A percentile compares a stretch with the other conserved stretches of the same genome.
Evolutionary conservation across 768 basidiomycete species (phyloP).

Genomic region (Mycena alexandri): DNA sequence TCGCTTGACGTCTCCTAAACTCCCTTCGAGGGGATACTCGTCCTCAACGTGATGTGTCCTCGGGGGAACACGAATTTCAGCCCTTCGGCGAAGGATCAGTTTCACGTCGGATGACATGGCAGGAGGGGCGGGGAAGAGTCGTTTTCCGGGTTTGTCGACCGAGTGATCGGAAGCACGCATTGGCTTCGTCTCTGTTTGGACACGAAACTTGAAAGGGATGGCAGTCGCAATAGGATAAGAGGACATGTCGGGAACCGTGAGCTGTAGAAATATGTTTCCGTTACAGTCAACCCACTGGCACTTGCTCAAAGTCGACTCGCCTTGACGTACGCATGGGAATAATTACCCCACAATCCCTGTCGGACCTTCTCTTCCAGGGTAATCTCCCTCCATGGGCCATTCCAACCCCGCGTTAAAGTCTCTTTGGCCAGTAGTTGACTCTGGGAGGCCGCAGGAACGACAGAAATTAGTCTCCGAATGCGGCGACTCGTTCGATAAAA

Average conservation of each 20-base stretch:
- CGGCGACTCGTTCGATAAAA: constrained; percentile 21
- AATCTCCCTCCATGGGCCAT: constrained; percentile 15
- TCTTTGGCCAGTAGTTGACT: constrained; percentile 14
- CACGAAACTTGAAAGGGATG: constrained; percentile 27
- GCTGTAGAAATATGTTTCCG: not conserved
- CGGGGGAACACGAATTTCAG: constrained; percentile 1
- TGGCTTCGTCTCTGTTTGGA: constrained; percentile 30
- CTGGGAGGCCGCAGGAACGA: constrained; percentile 33
- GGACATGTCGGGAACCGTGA: constrained; percentile 16
- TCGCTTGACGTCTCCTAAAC: constrained; percentile 20
- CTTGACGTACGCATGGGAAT: constrained; percentile 23
- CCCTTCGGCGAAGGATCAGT: constrained; percentile 7
- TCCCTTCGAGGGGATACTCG: constrained; percentile 8
- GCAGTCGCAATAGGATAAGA: constrained; percentile 25
- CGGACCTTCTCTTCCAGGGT: constrained; percentile 21
- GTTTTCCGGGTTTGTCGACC: constrained; percentile 30
- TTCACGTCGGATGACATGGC: constrained; percentile 24
- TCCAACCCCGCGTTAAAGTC: constrained; percentile 20
- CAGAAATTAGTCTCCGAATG: constrained; percentile 28
- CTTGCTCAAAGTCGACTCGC: not conserved
- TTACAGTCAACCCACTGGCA: too few relatives aligned
- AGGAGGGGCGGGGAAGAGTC: constrained; percentile 30
- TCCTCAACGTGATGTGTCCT: constrained; percentile 9
- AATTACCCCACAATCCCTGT: constrained; percentile 31
- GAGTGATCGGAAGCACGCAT: constrained; percentile 14